Base-by-base conservation (phyloP, 2,329 filamentous ascomycete genomes). In the Cytospora chrysosperma region DNA sequence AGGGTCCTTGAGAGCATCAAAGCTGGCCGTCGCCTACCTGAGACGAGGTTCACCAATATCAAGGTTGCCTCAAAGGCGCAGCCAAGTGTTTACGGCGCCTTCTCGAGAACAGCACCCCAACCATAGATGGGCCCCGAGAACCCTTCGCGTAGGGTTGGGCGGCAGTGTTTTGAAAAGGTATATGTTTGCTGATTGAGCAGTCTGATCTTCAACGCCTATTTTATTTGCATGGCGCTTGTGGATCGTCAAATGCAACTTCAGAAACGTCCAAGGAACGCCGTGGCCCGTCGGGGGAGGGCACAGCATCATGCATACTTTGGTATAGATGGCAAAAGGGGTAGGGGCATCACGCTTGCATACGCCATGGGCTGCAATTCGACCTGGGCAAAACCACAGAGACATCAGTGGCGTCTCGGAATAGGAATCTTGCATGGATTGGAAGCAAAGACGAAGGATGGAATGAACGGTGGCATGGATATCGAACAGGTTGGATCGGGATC, bases 1-100 rank as follows among this genome's bases (percentile, higher is more conserved):
- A 91, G 90, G 91, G 86, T 91, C 7, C 76, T 96, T n/a, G 91
- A 96, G 72, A 93, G 92, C 73, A 82, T 97, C 68, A 90, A 89
- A 68, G 87, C 84, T 1, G 89, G 88, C 3, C 91, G 85, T 73
- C 82, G 93, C 61, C 79, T 96, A 50, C 82, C 90, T 0, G 93
- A 97, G 76, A 83, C 87, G 30, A 81, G 85, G 59, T 97, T 93
- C 72, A 81, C 85, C 37, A 83, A 81, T 51, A 73, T 90, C 68
- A 87, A 85, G 69, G 74, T 90, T 57, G 87, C 86, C 8, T 74
- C 83, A 0, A 84, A 81, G 68, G 81, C 83, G 4, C 90, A 93
- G 73, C 78, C 78, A 67, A 90, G 88, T 74, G 85, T 93, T 51
- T 83, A 86, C 69, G 78, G 76, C 24, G 70, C 72, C 50, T 74